Evolutionary conservation across 495 filamentous ascomycete species (phyloP), one percentile per base, ranked within the genome.

Genomic region (Evansstolkia leycettana): DNA sequence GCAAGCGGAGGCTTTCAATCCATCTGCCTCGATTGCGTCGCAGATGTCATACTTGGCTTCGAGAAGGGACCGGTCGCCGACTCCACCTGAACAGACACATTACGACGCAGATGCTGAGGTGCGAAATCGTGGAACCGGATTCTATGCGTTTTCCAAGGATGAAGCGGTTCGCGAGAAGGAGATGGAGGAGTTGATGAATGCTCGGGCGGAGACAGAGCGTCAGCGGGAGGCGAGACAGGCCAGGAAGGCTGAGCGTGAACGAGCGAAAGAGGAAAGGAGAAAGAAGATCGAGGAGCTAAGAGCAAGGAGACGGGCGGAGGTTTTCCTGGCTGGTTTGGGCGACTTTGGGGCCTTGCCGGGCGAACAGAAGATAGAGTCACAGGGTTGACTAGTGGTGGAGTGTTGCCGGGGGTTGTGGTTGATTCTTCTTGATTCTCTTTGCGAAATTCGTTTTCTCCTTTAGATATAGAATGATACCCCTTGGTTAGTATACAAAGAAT

Each of bases 71-170:
- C 67, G 75, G 17, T 75, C 72, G 31, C 52, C 73, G 8, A 93
- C 86, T 31, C 86, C 86, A 36, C 85, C 86, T 14, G 74, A 75
- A 9, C 70, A 76, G 31, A 60, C 60, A 53, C 92, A 96, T 53
- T 98, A 94, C 57, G 79, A 94, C 58, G 84, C 84, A 0, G 71
- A 65, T 38, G 64, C 60, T 36, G 90, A 96, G 67, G 76, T 90
- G 19, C 64, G 90, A 33, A 83, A 75, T 26, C 89, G 88, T 50
- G 92, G 90, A 0, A 80, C 82, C 5, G 92, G 86, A 0, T 98
- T 94, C 52, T 95, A 87, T 53, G 69, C 70, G 20, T 96, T 98
- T 50, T 81, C 76, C 17, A 66, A 58, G 41, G 79, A 94, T 54
- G 73, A 73, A 48, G 73, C 60, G 34, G 60, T 60, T 36, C 62